A percentile compares a stretch with the other conserved stretches of the same genome.
Evolutionary conservation across 2,329 filamentous ascomycete genomes (phyloP).

Genomic region (Lachnellula subtilissima): DNA sequence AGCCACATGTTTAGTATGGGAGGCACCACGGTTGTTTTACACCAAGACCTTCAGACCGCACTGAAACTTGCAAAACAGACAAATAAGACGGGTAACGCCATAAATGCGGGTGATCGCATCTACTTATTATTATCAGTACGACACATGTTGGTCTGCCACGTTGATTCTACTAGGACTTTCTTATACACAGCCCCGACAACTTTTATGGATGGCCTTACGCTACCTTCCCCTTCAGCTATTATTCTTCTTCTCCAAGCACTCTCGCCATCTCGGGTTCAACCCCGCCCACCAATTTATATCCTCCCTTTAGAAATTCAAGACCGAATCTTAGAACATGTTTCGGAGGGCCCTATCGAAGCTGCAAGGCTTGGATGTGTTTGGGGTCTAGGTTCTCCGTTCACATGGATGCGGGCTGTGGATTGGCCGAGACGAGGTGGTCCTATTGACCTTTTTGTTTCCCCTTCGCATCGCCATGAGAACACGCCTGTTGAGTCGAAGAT

Average conservation of each 20-base stretch:
- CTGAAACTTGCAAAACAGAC: slow-evolving; percentile 3
- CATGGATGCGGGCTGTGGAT: slow-evolving; percentile 6
- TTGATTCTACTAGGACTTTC: slow-evolving; percentile 1
- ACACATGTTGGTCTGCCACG: slow-evolving; percentile 10
- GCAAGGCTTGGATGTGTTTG: slow-evolving; percentile 10
- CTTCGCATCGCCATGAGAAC: slow-evolving; percentile 3
- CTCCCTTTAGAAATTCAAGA: slow-evolving; percentile 13
- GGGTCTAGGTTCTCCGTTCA: slow-evolving; percentile 11
- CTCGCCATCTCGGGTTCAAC: neutral
- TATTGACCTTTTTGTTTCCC: neutral
- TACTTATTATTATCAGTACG: slow-evolving; percentile 14
- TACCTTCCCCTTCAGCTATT: slow-evolving; percentile 2
- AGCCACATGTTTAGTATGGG: slow-evolving; percentile 6
- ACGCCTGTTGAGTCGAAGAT: slow-evolving; percentile 5
- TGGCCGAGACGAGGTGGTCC: neutral
- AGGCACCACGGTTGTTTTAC: slow-evolving; percentile 5
- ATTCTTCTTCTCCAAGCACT: slow-evolving; percentile 7
- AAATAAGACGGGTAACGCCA: neutral
- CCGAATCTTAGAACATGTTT: slow-evolving; percentile 9
- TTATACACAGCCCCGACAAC: slow-evolving; percentile 5
- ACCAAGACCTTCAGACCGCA: slow-evolving; percentile 9
- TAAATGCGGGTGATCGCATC: neutral
- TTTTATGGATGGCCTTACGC: slow-evolving; percentile 3
- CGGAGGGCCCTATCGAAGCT: slow-evolving; percentile 7
- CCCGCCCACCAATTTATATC: slow-evolving; percentile 1